Evolutionary conservation across 1,139 yeast genomes (phyloP).

Genomic region (Debaryomyces coudertii): DNA sequence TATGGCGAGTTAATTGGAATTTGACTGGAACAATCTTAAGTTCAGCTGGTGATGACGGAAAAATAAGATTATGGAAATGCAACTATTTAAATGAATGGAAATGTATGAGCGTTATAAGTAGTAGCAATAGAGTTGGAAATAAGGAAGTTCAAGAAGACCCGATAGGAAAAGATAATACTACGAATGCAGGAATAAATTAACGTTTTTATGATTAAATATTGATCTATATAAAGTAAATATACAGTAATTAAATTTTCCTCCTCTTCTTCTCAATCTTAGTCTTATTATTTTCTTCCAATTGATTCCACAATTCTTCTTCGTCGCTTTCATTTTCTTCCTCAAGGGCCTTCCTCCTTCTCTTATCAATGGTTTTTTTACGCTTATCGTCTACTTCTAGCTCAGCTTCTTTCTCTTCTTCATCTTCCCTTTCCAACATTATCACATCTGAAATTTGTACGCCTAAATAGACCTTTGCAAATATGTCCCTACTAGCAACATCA

Average conservation of each 20-base stretch:
- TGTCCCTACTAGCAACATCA: conserved; percentile 58
- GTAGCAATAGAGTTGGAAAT: conserved; percentile 16
- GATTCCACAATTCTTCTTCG: conserved; percentile 45
- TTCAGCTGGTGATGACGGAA: conserved; percentile 95
- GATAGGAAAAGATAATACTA: conserved; percentile 7
- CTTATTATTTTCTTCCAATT: conserved; percentile 31
- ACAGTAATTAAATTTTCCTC: conserved; percentile 14
- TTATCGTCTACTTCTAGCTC: conserved; percentile 16
- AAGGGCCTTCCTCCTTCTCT: conserved; percentile 21
- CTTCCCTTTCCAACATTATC: conserved; percentile 52
- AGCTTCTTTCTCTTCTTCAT: conserved; percentile 29
- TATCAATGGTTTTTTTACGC: conserved; percentile 23
- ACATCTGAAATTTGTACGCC: conserved; percentile 74
- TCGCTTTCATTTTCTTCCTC: conserved; percentile 35
- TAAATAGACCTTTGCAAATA: conserved; percentile 70
- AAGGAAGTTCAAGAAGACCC: conserved; percentile 25
- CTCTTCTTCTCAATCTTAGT: conserved; percentile 29
- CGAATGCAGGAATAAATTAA: conserved; percentile 6
- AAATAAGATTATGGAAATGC: conserved; percentile 88
- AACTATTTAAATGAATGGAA: conserved; percentile 84
- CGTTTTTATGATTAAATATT: conserved; percentile 2
- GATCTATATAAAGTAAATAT: conserved; percentile 6
- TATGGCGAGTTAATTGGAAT: conserved; percentile 97
- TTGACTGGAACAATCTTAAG: conserved; percentile 89
- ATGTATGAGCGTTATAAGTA: conserved; percentile 86